These are phyloP conservation scores for Aspergillus affinis DNA, from an alignment of 495 filamentous ascomycete species.

Conservation along the genomic window DNA sequence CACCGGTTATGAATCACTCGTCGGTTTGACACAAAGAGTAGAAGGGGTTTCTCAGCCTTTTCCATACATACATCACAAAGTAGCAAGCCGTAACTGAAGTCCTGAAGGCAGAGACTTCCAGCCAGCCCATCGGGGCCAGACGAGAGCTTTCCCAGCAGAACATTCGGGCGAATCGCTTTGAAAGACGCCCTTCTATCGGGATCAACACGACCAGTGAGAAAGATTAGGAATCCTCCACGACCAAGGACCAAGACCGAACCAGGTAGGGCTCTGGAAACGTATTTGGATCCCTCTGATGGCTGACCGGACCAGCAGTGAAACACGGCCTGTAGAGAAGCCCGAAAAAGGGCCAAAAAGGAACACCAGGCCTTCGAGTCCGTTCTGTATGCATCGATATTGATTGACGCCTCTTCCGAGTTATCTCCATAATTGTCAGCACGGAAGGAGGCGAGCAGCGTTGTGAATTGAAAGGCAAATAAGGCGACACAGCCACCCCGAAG, in stretches of 20 bases:
- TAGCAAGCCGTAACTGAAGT: neutral
- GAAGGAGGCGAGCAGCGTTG: neutral
- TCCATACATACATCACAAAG: neutral
- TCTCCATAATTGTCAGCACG: neutral
- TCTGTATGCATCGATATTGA: neutral
- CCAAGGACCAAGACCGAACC: neutral
- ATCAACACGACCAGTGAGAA: neutral
- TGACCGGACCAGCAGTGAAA: neutral
- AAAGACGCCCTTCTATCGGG: neutral
- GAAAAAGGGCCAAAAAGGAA: neutral
- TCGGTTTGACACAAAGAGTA: neutral
- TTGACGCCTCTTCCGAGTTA: neutral
- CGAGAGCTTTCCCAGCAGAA: neutral
- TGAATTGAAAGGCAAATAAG: neutral
- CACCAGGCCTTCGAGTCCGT: too few relatives aligned
- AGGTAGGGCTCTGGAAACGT: neutral
- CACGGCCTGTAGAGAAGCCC: neutral
- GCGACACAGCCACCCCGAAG: slow-evolving; percentile 7
- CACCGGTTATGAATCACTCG: neutral
- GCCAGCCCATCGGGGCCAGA: too few relatives aligned
- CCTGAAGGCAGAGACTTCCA: too few relatives aligned
- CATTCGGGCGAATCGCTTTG: neutral
- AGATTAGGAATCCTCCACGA: neutral
- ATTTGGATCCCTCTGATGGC: neutral
- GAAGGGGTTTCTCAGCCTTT: neutral